Evolutionary conservation across 805 yeast species (phyloP).

Genomic region (Myxozyma udenii): DNA sequence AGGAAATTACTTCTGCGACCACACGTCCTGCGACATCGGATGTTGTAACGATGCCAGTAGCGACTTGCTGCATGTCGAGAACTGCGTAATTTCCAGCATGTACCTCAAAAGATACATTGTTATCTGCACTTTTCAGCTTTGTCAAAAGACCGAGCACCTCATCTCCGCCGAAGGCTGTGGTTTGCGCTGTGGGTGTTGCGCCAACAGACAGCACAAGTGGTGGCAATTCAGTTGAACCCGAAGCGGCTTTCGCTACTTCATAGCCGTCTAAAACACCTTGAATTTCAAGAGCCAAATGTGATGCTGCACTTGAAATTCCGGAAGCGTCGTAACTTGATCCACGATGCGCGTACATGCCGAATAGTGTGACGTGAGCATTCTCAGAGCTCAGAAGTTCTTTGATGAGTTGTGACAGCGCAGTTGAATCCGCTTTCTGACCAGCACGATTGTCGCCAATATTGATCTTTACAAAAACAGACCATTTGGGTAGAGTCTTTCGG

Average conservation of each 20-base stretch:
- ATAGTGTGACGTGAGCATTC: slow-evolving; percentile 41
- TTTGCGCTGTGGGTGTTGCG: slow-evolving; percentile 75
- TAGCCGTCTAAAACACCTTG: slow-evolving; percentile 56
- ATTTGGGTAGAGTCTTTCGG: slow-evolving; percentile 37
- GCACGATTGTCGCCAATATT: slow-evolving; percentile 74
- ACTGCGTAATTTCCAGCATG: slow-evolving; percentile 81
- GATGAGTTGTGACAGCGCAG: slow-evolving; percentile 42
- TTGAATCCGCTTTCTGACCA: slow-evolving; percentile 46
- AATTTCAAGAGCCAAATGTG: slow-evolving; percentile 55
- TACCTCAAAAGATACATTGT: slow-evolving; percentile 53
- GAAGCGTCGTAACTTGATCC: slow-evolving; percentile 66
- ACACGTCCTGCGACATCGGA: slow-evolving; percentile 52
- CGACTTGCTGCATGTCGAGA: slow-evolving; percentile 73
- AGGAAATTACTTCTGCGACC: slow-evolving; percentile 57
- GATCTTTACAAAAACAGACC: slow-evolving; percentile 67
- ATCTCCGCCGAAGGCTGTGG: not conserved
- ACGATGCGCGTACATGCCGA: slow-evolving; percentile 76
- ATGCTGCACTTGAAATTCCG: slow-evolving; percentile 47
- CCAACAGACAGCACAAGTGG: slow-evolving; percentile 63
- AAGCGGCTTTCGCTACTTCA: slow-evolving; percentile 33
- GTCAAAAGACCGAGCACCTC: not conserved
- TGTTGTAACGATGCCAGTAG: slow-evolving; percentile 56
- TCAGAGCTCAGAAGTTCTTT: slow-evolving; percentile 35
- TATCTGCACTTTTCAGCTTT: slow-evolving; percentile 19
- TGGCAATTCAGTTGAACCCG: slow-evolving; percentile 10